phyloP scores from a whole-genome alignment of 371 early-diverging fungal species.

The Furculomyces boomerangus region DNA sequence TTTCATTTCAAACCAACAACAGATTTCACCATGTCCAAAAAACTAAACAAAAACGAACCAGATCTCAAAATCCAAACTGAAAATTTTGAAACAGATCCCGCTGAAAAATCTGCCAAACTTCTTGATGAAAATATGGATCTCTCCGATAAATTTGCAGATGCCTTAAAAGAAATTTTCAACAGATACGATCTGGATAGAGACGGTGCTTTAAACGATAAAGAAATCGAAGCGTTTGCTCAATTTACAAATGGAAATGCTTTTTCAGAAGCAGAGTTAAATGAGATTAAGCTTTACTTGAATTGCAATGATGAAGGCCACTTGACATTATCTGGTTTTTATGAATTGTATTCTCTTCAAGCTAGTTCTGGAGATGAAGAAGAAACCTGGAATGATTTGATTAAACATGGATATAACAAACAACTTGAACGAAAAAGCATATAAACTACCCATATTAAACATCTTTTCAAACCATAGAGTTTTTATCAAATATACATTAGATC shows the following conservation, averaged over 20 bases:
- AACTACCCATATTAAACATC: too few species aligned
- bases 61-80: too few species aligned
- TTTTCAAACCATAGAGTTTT: too few species aligned
- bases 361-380: conserved; percentile 29
- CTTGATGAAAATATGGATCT: conserved; percentile 16
- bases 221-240: conserved; percentile 31
- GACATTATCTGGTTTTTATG: conserved; percentile 30
- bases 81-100: too few species aligned
- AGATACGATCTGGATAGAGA: conserved; percentile 35
- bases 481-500: too few species aligned
- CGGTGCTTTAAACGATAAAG: conserved; percentile 24
- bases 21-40: too few species aligned
- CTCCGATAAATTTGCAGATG: conserved; percentile 14
- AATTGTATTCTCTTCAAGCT: conserved; percentile 37
- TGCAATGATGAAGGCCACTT: conserved; percentile 13
- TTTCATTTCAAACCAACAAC: too few species aligned
- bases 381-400: conserved; percentile 35
- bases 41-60: too few species aligned
- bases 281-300: conserved; percentile 25
- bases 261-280: conserved; percentile 23
- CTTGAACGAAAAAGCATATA: conserved; percentile 9
- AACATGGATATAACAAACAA: conserved; percentile 29
- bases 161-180: conserved; percentile 27
- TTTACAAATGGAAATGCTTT: conserved; percentile 36
- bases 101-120: background rate